These are phyloP conservation scores for Stagonosporopsis rhizophila DNA, from an alignment of 2,329 filamentous ascomycete species.

Conservation along the genomic window DNA sequence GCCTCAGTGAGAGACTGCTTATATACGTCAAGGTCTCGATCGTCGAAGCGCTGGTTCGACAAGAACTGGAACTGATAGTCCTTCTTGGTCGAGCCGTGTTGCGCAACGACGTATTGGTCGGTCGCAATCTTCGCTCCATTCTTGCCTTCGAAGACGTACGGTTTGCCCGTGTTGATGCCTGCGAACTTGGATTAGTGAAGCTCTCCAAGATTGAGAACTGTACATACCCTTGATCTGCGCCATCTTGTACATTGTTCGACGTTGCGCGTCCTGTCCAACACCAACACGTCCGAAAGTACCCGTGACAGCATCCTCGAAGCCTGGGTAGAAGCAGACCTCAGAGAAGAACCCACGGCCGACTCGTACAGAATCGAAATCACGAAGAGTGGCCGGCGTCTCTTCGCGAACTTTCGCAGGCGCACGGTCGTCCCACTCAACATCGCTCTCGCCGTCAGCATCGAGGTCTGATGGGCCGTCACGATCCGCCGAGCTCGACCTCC, in stretches of 20 bases:
- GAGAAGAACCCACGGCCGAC: conserved; percentile 87
- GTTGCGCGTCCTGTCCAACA: conserved; percentile 78
- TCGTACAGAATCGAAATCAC: conserved; percentile 83
- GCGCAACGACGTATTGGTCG: conserved; percentile 81
- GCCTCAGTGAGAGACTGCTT: conserved; percentile 74
- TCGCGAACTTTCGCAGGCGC: conserved; percentile 63
- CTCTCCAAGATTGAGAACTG: background rate
- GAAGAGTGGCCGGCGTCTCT: conserved; percentile 72
- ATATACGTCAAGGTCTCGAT: conserved; percentile 84
- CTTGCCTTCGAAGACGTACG: conserved; percentile 79
- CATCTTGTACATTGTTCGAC: conserved; percentile 84
- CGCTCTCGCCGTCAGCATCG: conserved; percentile 72
- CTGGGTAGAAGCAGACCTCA: conserved; percentile 90
- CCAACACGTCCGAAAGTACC: conserved; percentile 88
- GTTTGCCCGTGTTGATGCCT: conserved; percentile 80
- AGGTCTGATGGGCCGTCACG: conserved; percentile 60
- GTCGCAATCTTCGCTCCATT: conserved; percentile 81
- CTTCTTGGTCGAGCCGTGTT: conserved; percentile 82
- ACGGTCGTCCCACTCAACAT: conserved; percentile 76
- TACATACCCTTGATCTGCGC: conserved; percentile 79
- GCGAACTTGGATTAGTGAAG: conserved; percentile 32
- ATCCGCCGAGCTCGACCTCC: conserved; percentile 52
- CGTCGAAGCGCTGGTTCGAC: conserved; percentile 85
- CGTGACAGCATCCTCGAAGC: conserved; percentile 80
- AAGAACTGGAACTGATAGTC: conserved; percentile 91